These are phyloP conservation scores for Rhodotorula taiwanensis DNA, from an alignment of 768 basidiomycete species.

Conservation along the genomic window DNA sequence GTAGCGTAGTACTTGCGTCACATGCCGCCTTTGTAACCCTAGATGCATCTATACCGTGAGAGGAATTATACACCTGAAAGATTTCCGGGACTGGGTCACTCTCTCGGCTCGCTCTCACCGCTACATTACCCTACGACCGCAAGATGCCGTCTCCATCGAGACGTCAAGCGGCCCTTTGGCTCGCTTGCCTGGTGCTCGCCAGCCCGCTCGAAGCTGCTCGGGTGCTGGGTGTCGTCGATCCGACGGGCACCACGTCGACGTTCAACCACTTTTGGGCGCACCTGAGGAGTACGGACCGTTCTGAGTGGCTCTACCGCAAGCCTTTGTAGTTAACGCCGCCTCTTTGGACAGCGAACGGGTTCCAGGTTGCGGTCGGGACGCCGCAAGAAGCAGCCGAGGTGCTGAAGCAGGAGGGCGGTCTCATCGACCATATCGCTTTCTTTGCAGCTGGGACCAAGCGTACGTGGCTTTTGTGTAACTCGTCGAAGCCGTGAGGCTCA, in stretches of 20 bases:
- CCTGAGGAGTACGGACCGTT: conserved; percentile 56
- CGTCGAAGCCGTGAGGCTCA: neutral
- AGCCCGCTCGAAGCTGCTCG: neutral
- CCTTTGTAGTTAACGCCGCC: too few relatives aligned
- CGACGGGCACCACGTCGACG: conserved; percentile 56
- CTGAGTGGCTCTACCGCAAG: too few relatives aligned
- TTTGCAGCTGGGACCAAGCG: conserved; percentile 81
- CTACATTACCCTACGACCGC: too few relatives aligned
- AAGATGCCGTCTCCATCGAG: too few relatives aligned
- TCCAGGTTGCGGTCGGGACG: conserved; percentile 72
- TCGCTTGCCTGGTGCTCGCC: neutral
- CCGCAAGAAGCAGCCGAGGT: conserved; percentile 55
- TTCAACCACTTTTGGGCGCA: conserved; percentile 78
- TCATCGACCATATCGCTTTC: conserved; percentile 78
- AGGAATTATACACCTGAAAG: too few relatives aligned
- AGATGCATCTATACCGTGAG: too few relatives aligned
- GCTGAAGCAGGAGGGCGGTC: conserved; percentile 56
- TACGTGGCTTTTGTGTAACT: conserved; percentile 45
- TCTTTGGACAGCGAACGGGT: conserved; percentile 67
- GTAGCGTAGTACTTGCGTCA: too few relatives aligned
- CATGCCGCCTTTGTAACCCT: too few relatives aligned
- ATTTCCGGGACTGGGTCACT: too few relatives aligned
- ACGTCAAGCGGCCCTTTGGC: neutral
- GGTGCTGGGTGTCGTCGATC: conserved; percentile 78
- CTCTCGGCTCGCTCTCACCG: too few relatives aligned